Evolutionary conservation across 805 yeast species (phyloP).

Genomic region (Hanseniaspora singularis): DNA sequence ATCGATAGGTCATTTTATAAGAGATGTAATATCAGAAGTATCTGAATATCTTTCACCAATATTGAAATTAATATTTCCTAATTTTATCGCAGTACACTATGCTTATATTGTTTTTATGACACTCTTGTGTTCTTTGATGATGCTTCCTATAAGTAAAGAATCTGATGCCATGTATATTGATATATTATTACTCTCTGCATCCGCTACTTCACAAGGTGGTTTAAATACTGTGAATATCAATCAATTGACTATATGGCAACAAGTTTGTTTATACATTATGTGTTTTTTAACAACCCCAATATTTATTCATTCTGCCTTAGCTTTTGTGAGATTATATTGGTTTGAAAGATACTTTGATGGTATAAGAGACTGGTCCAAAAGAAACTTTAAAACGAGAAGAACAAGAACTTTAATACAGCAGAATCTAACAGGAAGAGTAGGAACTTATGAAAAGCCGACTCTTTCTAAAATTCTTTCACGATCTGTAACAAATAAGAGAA

Average conservation of each 20-base stretch:
- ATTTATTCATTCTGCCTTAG: constrained; percentile 67
- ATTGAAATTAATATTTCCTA: constrained; percentile 32
- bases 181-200: constrained; percentile 60
- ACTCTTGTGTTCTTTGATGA: constrained; percentile 57
- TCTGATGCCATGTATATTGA: constrained; percentile 47
- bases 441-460: background rate
- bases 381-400: constrained; percentile 71
- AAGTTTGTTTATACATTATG: constrained; percentile 52
- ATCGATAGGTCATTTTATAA: constrained; percentile 31
- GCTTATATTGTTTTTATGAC: constrained; percentile 50
- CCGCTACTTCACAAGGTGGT: constrained; percentile 86
- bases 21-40: constrained; percentile 30
- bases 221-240: constrained; percentile 67
- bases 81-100: constrained; percentile 53
- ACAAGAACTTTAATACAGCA: constrained; percentile 33
- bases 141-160: constrained; percentile 61
- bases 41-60: constrained; percentile 29
- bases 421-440: constrained; percentile 22
- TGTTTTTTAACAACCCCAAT: constrained; percentile 73
- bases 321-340: constrained; percentile 73
- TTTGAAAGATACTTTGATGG: constrained; percentile 78
- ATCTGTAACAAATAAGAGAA: background rate
- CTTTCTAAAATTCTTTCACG: background rate
- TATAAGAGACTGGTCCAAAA: constrained; percentile 64
- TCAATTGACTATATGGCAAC: constrained; percentile 60